Percentiles rank a stretch among this genome's conserved stretches.
phyloP scores from a whole-genome alignment of 352 stramenopile species.

The Discostella stelligera region DNA sequence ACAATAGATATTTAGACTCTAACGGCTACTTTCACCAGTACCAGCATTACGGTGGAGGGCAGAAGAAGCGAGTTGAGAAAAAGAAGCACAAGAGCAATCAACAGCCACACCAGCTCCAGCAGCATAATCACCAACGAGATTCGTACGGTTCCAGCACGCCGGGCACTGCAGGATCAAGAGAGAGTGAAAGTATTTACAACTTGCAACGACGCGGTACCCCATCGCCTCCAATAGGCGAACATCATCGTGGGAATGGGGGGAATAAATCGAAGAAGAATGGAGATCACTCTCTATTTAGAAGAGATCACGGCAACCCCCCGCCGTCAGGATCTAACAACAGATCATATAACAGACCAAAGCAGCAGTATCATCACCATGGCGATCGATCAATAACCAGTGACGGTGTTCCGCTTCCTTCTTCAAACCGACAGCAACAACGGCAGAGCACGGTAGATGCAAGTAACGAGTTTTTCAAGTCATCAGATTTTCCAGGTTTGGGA shows the following conservation, averaged over 20 bases:
- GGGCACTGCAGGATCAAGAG: conserved; percentile 8
- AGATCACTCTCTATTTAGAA: conserved; percentile 22
- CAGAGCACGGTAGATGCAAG: conserved; percentile 11
- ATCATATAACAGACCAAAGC: conserved; percentile 14
- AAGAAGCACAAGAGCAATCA: conserved; percentile 51
- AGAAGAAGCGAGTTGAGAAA: conserved; percentile 30
- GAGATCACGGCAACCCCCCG: conserved; percentile 14
- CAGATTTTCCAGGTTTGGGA: conserved; percentile 53
- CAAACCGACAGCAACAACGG: conserved; percentile 3
- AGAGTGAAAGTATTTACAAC: conserved; percentile 15
- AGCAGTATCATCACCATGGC: conserved; percentile 19
- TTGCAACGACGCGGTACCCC: conserved; percentile 14
- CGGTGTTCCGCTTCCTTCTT: conserved; percentile 1
- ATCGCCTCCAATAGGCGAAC: conserved; percentile 2
- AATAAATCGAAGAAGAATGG: conserved; percentile 24
- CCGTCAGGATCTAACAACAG: conserved; percentile 15
- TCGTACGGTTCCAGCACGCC: conserved; percentile 16
- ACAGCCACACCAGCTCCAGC: not conserved
- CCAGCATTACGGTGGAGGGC: not conserved
- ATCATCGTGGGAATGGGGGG: not conserved
- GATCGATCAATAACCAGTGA: conserved; percentile 17
- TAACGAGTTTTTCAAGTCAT: conserved; percentile 47
- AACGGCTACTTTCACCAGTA: not conserved
- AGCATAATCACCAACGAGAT: not conserved
- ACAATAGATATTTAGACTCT: conserved; percentile 6